phyloP scores from a whole-genome alignment of 164 flowering plant species.

The Kalanchoe fedtschenkoi region DNA sequence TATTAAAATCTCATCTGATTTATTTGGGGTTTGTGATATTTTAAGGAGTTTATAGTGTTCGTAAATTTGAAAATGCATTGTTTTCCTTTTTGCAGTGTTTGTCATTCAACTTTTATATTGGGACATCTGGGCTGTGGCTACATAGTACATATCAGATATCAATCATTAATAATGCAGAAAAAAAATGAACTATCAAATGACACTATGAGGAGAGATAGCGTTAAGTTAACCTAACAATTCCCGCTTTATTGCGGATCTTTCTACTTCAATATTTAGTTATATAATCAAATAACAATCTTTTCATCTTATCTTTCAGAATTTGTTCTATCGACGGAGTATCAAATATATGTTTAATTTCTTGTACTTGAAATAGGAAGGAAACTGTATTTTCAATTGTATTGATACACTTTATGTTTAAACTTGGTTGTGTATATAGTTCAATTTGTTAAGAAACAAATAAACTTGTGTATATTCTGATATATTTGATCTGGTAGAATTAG shows the following conservation, averaged over 20 bases:
- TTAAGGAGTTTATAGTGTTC: background rate
- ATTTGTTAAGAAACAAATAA: too few relatives aligned
- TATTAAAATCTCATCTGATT: background rate
- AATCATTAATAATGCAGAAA: background rate
- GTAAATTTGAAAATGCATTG: background rate
- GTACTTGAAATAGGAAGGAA: too few relatives aligned
- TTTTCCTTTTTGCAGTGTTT: background rate
- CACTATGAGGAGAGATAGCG: too few relatives aligned
- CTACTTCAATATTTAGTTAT: background rate
- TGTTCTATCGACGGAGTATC: too few relatives aligned
- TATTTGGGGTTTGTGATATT: background rate
- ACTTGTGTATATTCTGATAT: too few relatives aligned
- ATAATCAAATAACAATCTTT: background rate
- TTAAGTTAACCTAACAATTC: too few relatives aligned
- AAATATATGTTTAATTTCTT: too few relatives aligned
- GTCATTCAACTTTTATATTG: background rate
- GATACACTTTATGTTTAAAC: too few relatives aligned
- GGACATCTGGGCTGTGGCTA: background rate
- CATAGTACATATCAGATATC: background rate
- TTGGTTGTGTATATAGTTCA: too few relatives aligned
- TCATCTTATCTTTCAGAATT: background rate
- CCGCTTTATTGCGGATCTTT: background rate
- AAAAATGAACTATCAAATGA: background rate
- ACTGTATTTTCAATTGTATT: too few relatives aligned
- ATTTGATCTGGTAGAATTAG: too few relatives aligned